Evolutionary conservation across 2,329 filamentous ascomycete species (phyloP).

Genomic region (Aspergillus cejpii): DNA sequence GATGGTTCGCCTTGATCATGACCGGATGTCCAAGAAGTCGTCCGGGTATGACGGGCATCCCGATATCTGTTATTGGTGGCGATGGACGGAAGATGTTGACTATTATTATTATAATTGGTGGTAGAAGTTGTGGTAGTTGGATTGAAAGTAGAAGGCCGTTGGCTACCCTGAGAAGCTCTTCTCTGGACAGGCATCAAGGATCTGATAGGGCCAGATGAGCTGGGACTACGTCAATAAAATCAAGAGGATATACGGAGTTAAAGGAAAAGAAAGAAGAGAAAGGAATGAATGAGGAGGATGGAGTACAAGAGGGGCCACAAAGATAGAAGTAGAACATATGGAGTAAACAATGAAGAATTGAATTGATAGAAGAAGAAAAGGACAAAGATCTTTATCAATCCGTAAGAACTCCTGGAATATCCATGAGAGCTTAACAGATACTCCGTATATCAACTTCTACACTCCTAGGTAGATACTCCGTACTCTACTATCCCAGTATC

Average conservation of each 20-base stretch:
- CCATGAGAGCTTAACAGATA: too few species aligned
- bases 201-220: slow-evolving; percentile 8
- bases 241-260: neutral
- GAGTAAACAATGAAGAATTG: neutral
- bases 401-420: too few species aligned
- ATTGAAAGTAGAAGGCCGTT: slow-evolving; percentile 5
- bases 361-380: too few species aligned
- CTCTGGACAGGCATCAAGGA: slow-evolving; percentile 14
- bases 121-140: slow-evolving; percentile 11
- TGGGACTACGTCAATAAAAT: slow-evolving; percentile 1
- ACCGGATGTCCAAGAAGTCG: slow-evolving; percentile 33
- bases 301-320: slow-evolving; percentile 2
- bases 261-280: neutral
- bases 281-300: too few species aligned
- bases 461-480: too few species aligned
- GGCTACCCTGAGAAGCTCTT: slow-evolving; percentile 11
- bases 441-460: too few species aligned
- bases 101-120: slow-evolving; percentile 13
- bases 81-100: slow-evolving; percentile 19
- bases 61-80: slow-evolving; percentile 22
- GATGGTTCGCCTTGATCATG: slow-evolving; percentile 28
- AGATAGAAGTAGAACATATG: neutral
- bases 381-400: too few species aligned
- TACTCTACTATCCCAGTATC: too few species aligned
- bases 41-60: slow-evolving; percentile 33